Conservation (phyloP, 2,329 filamentous ascomycete genomes). For the Fusarium nelsonii region DNA sequence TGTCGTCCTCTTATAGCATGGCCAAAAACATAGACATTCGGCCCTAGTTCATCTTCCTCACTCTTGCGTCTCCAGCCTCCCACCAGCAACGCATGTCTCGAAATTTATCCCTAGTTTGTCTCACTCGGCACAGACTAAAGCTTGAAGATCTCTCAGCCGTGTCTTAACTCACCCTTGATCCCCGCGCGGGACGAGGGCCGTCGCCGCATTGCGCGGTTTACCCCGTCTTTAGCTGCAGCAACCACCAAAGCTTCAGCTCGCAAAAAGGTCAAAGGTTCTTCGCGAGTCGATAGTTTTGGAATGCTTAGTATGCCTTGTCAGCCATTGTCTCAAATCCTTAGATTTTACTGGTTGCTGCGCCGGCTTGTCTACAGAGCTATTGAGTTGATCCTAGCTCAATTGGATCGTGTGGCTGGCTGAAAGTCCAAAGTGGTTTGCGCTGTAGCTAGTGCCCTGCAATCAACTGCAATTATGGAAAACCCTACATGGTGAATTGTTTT, state of each 20-base stretch:
- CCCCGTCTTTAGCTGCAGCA: background rate
- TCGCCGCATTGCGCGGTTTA: background rate
- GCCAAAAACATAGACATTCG: too few relatives aligned
- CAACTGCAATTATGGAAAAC: background rate
- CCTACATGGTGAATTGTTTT: background rate
- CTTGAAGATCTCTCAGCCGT: background rate
- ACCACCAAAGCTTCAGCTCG: background rate
- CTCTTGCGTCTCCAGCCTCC: background rate
- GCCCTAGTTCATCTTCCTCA: background rate
- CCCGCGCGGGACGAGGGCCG: background rate
- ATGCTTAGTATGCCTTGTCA: background rate
- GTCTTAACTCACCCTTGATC: background rate
- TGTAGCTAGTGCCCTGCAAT: background rate
- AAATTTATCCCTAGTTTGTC: background rate
- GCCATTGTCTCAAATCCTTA: background rate
- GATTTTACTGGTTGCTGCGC: background rate
- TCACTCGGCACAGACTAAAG: background rate
- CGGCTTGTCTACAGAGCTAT: background rate
- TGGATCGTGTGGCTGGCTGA: conserved; percentile 21
- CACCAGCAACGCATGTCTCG: background rate
- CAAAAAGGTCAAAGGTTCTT: background rate
- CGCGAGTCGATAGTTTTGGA: background rate
- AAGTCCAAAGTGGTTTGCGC: conserved; percentile 16
- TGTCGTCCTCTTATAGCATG: background rate
- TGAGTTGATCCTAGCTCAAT: background rate